phyloP scores from a whole-genome alignment of 2,329 filamentous ascomycete genomes.

The Stagonosporopsis cucurbitacearum region DNA sequence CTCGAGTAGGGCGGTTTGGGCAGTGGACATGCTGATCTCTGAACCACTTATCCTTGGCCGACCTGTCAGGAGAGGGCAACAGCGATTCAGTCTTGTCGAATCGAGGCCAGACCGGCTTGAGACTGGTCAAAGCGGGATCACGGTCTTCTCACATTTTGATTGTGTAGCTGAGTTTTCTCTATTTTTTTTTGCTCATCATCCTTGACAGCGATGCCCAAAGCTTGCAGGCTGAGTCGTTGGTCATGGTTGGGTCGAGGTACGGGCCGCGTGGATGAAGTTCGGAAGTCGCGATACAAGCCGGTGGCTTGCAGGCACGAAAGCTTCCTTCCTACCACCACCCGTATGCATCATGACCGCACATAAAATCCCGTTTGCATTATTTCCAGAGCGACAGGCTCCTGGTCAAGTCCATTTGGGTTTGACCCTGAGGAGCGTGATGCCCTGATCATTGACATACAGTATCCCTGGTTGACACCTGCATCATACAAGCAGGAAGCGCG shows the following conservation, averaged over 20 bases:
- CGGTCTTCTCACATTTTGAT: slow-evolving; percentile 2
- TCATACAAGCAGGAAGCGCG: neutral
- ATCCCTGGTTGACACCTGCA: neutral
- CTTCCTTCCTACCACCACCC: neutral
- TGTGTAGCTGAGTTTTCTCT: slow-evolving; percentile 1
- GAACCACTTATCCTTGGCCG: slow-evolving; percentile 2
- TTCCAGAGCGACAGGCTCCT: neutral
- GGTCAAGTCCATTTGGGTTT: neutral
- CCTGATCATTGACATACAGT: too few relatives aligned
- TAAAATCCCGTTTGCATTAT: neutral
- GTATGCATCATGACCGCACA: neutral
- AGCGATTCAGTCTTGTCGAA: neutral
- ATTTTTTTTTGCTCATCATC: too few relatives aligned
- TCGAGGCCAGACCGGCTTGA: slow-evolving; percentile 6
- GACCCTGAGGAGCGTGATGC: neutral
- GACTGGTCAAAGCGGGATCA: slow-evolving; percentile 8
- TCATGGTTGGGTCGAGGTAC: slow-evolving; percentile 8
- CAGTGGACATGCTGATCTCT: slow-evolving; percentile 8
- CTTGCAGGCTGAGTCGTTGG: neutral
- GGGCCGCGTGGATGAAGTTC: slow-evolving; percentile 14
- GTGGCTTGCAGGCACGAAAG: slow-evolving; percentile 10
- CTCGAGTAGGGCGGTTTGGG: slow-evolving; percentile 4
- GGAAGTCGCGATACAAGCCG: slow-evolving; percentile 2
- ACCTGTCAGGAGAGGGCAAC: slow-evolving; percentile 7
- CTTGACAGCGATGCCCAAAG: slow-evolving; percentile 11